A percentile compares a stretch with the other conserved stretches of the same genome.
Evolutionary conservation across 116 monocot genomes (phyloP).

Genomic region (Cymodocea nodosa): DNA sequence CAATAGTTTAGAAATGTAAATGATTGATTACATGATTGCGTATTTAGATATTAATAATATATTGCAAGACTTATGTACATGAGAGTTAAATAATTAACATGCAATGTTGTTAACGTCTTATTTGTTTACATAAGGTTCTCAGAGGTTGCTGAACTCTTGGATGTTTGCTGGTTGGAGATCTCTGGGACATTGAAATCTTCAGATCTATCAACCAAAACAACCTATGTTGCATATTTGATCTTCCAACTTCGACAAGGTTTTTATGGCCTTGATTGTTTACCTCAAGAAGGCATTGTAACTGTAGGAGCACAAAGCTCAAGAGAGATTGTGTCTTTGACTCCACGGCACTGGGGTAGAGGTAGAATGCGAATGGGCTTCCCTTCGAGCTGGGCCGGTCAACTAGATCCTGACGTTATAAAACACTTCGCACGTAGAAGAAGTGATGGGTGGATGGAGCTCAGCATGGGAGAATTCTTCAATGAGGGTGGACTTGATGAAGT

Average conservation of each 20-base stretch:
- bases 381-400: too few species aligned
- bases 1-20: too few species aligned
- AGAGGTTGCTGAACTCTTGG: slow-evolving; percentile 27
- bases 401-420: too few species aligned
- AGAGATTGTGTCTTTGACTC: too few species aligned
- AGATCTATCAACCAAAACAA: slow-evolving; percentile 18
- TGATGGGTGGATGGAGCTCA: slow-evolving; percentile 34
- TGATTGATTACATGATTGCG: too few species aligned
- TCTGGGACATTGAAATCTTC: slow-evolving; percentile 12
- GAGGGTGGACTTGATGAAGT: slow-evolving; percentile 17
- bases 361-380: too few species aligned
- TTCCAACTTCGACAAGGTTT: slow-evolving; percentile 7
- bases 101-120: neutral
- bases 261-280: slow-evolving; percentile 1
- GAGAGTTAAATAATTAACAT: too few species aligned
- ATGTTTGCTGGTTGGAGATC: slow-evolving; percentile 34
- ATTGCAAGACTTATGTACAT: too few species aligned
- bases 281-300: too few species aligned
- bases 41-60: too few species aligned
- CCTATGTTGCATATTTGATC: slow-evolving; percentile 18
- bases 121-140: slow-evolving; percentile 23
- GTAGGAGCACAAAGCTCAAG: too few species aligned
- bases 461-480: slow-evolving; percentile 21
- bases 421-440: slow-evolving; percentile 2
- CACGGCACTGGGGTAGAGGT: too few species aligned